phyloP scores from a whole-genome alignment of 176 grass and related monocot genomes.

The Oryza nivara region DNA sequence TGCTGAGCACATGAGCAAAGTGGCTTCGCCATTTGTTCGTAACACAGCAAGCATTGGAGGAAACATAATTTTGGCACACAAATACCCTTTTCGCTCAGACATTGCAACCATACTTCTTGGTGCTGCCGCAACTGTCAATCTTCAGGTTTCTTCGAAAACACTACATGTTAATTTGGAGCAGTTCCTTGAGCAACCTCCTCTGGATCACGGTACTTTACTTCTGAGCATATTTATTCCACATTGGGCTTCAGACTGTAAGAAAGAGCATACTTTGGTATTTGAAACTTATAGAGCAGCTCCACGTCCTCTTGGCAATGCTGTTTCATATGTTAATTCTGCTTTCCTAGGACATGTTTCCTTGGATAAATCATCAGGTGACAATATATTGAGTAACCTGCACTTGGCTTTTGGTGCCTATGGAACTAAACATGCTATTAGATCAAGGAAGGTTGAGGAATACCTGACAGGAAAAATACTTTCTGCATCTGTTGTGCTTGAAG shows the following conservation, averaged over 20 bases:
- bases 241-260: constrained; percentile 37
- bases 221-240: constrained; percentile 70
- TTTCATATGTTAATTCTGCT: constrained; percentile 71
- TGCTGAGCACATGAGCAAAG: constrained; percentile 78
- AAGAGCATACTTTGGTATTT: constrained; percentile 41
- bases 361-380: constrained; percentile 41
- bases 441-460: constrained; percentile 65
- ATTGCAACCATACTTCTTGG: constrained; percentile 80
- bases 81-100: constrained; percentile 63
- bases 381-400: constrained; percentile 48
- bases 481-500: constrained; percentile 57
- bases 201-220: constrained; percentile 50
- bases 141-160: constrained; percentile 49
- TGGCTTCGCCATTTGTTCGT: constrained; percentile 69
- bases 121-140: constrained; percentile 49
- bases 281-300: constrained; percentile 69
- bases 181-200: constrained; percentile 59
- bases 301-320: constrained; percentile 74
- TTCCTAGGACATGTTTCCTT: constrained; percentile 50
- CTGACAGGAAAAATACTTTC: constrained; percentile 54
- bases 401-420: constrained; percentile 85
- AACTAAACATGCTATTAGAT: constrained; percentile 72
- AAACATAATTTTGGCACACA: constrained; percentile 78
- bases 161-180: constrained; percentile 65
- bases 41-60: constrained; percentile 82